Percentiles rank a stretch among this genome's conserved stretches.
phyloP scores from a whole-genome alignment of 2,329 filamentous ascomycete genomes.

The Falciphora oryzae region DNA sequence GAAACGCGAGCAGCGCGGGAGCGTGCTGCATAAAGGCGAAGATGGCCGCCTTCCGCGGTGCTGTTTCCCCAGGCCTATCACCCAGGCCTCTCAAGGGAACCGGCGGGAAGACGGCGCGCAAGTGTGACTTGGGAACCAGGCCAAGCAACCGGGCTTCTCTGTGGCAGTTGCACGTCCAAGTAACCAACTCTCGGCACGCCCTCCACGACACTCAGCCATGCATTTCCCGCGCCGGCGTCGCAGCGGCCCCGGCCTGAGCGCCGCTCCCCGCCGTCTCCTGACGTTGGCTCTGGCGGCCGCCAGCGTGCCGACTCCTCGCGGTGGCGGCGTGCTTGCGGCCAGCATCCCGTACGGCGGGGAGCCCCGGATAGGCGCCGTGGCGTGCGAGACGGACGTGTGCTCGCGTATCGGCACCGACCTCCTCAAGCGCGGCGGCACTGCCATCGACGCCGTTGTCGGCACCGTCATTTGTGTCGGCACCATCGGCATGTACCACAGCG shows the following conservation, averaged over 20 bases:
- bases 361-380: conserved; percentile 47
- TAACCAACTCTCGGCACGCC: not conserved
- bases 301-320: too few species aligned
- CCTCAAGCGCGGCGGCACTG: conserved; percentile 56
- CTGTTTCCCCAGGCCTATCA: not conserved
- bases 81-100: not conserved
- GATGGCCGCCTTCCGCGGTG: not conserved
- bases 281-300: not conserved
- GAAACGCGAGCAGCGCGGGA: too few species aligned
- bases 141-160: too few species aligned
- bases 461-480: conserved; percentile 60
- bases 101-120: not conserved
- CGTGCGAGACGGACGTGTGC: conserved; percentile 54
- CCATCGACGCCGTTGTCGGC: conserved; percentile 59
- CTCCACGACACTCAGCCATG: not conserved
- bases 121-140: not conserved
- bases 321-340: not conserved
- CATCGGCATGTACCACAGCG: conserved; percentile 60
- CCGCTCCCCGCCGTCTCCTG: not conserved
- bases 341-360: not conserved
- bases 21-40: not conserved
- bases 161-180: too few species aligned
- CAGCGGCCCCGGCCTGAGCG: not conserved
- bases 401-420: conserved; percentile 53
- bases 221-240: not conserved